Evolutionary conservation across 768 basidiomycete genomes (phyloP).

Genomic region (Leccinellum albellum): DNA sequence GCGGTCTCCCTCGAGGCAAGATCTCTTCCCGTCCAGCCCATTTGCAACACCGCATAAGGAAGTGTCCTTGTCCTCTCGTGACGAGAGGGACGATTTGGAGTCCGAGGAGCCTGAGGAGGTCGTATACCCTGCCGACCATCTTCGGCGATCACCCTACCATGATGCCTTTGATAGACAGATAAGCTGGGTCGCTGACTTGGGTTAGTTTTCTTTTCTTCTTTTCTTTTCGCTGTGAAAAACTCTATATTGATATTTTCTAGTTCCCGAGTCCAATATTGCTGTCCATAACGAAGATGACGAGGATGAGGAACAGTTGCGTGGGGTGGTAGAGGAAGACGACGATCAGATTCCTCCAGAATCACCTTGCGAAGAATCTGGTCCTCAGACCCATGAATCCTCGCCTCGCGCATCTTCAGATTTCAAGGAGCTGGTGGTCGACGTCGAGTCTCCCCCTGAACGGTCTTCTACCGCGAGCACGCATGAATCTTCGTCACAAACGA

Average conservation of each 20-base stretch:
- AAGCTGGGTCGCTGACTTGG: slow-evolving; percentile 76
- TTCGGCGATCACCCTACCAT: slow-evolving; percentile 49
- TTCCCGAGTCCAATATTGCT: slow-evolving; percentile 62
- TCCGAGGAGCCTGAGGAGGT: slow-evolving; percentile 53
- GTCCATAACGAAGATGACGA: slow-evolving; percentile 52
- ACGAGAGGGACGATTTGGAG: slow-evolving; percentile 50
- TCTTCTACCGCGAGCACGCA: slow-evolving; percentile 43
- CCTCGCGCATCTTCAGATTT: slow-evolving; percentile 55
- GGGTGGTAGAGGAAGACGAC: slow-evolving; percentile 41
- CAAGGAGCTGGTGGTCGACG: slow-evolving; percentile 61
- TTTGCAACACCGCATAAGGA: slow-evolving; percentile 72
- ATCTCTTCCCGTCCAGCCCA: slow-evolving; percentile 63
- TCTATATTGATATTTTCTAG: slow-evolving; percentile 29
- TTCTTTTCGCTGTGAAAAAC: slow-evolving; percentile 4
- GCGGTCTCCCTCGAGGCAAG: slow-evolving; percentile 50
- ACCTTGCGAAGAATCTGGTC: slow-evolving; percentile 42
- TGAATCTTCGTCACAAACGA: slow-evolving; percentile 46
- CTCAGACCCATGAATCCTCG: slow-evolving; percentile 50
- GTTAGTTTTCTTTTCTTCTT: slow-evolving; percentile 38
- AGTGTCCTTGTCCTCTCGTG: slow-evolving; percentile 41
- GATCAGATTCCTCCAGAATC: slow-evolving; percentile 52
- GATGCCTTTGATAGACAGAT: slow-evolving; percentile 52
- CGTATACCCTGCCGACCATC: slow-evolving; percentile 56
- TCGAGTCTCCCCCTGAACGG: slow-evolving; percentile 55
- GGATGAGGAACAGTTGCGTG: slow-evolving; percentile 37